Evolutionary conservation across 345 rosid species (phyloP).

Genomic region (Microthlaspi erraticum): DNA sequence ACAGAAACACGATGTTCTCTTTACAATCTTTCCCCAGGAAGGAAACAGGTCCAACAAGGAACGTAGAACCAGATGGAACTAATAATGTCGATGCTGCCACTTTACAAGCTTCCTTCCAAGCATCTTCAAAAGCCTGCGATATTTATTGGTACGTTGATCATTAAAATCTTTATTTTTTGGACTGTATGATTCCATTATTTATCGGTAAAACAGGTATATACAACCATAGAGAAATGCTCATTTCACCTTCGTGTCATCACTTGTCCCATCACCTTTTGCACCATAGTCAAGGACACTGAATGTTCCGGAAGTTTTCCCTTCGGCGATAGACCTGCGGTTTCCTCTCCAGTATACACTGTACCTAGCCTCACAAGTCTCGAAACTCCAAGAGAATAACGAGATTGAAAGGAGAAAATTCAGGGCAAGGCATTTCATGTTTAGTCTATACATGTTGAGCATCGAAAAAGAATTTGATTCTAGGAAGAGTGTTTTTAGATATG

Average conservation of each 20-base stretch:
- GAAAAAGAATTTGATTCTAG: neutral
- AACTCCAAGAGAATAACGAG: conserved; percentile 43
- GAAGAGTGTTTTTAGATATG: conserved; percentile 1
- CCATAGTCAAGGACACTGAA: conserved; percentile 69
- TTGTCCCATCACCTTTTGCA: conserved; percentile 80
- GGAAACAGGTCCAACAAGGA: conserved; percentile 73
- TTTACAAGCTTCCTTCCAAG: conserved; percentile 80
- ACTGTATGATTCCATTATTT: conserved; percentile 16
- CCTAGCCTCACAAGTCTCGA: conserved; percentile 57
- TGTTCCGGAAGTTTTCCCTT: conserved; percentile 40
- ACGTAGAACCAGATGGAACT: conserved; percentile 75
- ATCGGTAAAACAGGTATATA: neutral
- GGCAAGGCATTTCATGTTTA: conserved; percentile 36
- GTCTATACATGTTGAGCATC: conserved; percentile 45
- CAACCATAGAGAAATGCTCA: conserved; percentile 10
- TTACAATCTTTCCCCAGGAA: conserved; percentile 69
- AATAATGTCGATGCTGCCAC: conserved; percentile 59
- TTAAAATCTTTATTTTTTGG: neutral
- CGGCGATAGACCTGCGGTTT: conserved; percentile 32
- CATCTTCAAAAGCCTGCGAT: conserved; percentile 73
- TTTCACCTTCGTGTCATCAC: conserved; percentile 80
- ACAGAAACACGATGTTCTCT: conserved; percentile 70
- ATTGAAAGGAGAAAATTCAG: conserved; percentile 41
- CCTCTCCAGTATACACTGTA: conserved; percentile 49
- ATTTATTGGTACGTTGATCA: conserved; percentile 6